These are phyloP conservation scores for Edaphochlamys debaryana DNA, from an alignment of 139 green algal species.

Conservation along the genomic window DNA sequence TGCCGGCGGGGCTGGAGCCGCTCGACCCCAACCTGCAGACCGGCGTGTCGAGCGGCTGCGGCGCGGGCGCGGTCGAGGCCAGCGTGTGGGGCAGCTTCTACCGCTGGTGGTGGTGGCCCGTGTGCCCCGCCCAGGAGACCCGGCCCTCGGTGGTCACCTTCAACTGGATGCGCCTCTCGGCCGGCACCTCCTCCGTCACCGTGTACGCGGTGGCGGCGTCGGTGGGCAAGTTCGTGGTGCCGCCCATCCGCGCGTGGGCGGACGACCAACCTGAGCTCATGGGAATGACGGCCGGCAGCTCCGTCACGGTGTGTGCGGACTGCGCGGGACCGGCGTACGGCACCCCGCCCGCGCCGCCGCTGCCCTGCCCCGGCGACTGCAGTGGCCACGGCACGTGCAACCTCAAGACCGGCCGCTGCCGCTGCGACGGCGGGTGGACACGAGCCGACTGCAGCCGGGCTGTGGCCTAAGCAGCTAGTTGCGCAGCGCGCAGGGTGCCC, in stretches of 20 bases:
- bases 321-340: background rate
- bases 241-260: conserved; percentile 64
- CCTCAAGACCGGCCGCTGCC: conserved; percentile 46
- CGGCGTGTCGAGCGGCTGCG: background rate
- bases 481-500: too few species aligned
- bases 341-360: conserved; percentile 17
- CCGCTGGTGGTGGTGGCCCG: conserved; percentile 46
- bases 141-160: conserved; percentile 54
- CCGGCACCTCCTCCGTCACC: conserved; percentile 56
- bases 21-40: conserved; percentile 59
- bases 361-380: conserved; percentile 57
- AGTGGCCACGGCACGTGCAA: conserved; percentile 60
- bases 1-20: conserved; percentile 73
- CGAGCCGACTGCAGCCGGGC: conserved; percentile 36
- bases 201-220: conserved; percentile 70
- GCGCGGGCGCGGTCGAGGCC: background rate
- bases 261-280: conserved; percentile 69
- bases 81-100: background rate
- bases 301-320: conserved; percentile 40
- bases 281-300: conserved; percentile 48
- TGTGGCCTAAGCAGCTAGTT: too few species aligned
- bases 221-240: conserved; percentile 61
- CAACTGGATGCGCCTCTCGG: conserved; percentile 44
- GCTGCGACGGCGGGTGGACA: conserved; percentile 49
- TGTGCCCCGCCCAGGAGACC: conserved; percentile 45